Conservation (phyloP, 768 basidiomycete species). For the Phlegmacium glaucopus region DNA sequence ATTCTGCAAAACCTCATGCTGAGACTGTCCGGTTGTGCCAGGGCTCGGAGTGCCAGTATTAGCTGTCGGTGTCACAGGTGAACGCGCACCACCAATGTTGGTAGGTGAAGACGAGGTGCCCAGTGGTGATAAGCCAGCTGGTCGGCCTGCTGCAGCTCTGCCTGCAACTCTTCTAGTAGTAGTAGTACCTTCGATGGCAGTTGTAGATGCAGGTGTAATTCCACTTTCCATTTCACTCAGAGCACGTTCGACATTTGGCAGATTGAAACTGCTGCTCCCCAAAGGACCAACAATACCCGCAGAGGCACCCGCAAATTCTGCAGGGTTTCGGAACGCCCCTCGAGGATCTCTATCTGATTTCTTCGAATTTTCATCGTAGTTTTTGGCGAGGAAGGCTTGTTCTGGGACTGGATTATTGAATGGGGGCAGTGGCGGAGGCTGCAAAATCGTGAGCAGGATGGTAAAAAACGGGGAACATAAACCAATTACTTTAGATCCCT, state of each 20-base stretch:
- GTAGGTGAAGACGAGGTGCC: constrained; percentile 30
- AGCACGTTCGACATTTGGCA: constrained; percentile 87
- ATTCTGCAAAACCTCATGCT: constrained; percentile 82
- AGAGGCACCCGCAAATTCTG: constrained; percentile 50
- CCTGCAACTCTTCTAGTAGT: constrained; percentile 22
- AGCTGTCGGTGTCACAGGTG: constrained; percentile 38
- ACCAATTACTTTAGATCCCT: constrained; percentile 61
- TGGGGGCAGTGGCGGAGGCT: constrained; percentile 67
- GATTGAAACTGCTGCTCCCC: constrained; percentile 78
- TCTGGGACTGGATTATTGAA: constrained; percentile 85
- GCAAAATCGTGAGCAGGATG: constrained; percentile 3
- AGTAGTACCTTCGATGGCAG: constrained; percentile 18
- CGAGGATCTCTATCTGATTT: constrained; percentile 90
- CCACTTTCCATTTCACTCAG: constrained; percentile 83
- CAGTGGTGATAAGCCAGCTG: constrained; percentile 37
- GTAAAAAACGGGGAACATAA: not conserved
- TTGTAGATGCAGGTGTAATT: constrained; percentile 20
- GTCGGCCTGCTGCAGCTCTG: constrained; percentile 26
- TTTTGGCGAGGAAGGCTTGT: constrained; percentile 85
- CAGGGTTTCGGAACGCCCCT: constrained; percentile 77
- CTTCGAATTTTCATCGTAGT: constrained; percentile 90
- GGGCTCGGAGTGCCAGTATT: constrained; percentile 20
- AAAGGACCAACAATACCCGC: constrained; percentile 92
- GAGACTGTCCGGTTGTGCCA: constrained; percentile 48
- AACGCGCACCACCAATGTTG: constrained; percentile 24